These are phyloP conservation scores for Endoconidiophora laricicola DNA, from an alignment of 2,329 filamentous ascomycete genomes.

Conservation along the genomic window DNA sequence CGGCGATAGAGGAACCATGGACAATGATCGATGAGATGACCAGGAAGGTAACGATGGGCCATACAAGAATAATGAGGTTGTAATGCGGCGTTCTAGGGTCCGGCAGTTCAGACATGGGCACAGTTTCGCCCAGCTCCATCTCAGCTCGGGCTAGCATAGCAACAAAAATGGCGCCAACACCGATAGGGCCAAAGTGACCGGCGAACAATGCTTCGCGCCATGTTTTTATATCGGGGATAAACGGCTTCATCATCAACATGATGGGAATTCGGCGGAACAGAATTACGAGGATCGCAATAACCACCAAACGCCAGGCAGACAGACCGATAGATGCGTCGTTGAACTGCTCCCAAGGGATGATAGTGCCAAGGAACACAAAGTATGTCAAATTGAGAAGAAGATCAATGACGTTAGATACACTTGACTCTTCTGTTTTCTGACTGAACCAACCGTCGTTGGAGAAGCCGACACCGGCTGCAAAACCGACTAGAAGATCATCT, in stretches of 20 bases:
- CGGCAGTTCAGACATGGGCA: slow-evolving; percentile 52
- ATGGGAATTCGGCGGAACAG: slow-evolving; percentile 91
- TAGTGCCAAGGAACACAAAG: slow-evolving; percentile 93
- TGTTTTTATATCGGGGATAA: slow-evolving; percentile 94
- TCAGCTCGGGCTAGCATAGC: slow-evolving; percentile 89
- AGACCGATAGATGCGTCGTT: slow-evolving; percentile 60
- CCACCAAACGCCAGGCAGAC: slow-evolving; percentile 76
- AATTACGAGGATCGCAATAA: slow-evolving; percentile 84
- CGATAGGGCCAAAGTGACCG: slow-evolving; percentile 93
- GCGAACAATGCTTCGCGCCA: slow-evolving; percentile 96
- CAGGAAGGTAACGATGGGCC: slow-evolving; percentile 89
- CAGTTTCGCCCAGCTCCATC: slow-evolving; percentile 57
- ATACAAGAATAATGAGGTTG: slow-evolving; percentile 68
- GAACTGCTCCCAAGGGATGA: slow-evolving; percentile 90
- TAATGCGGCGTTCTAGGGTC: slow-evolving; percentile 38
- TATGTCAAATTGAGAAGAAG: slow-evolving; percentile 91
- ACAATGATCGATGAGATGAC: slow-evolving; percentile 90
- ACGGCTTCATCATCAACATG: slow-evolving; percentile 77
- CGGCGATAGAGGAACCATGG: slow-evolving; percentile 93
- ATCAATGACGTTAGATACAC: slow-evolving; percentile 98
- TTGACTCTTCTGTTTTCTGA: slow-evolving; percentile 93
- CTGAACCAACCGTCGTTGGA: slow-evolving; percentile 99
- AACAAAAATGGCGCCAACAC: slow-evolving; percentile 90
- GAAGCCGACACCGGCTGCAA: slow-evolving; percentile 92
- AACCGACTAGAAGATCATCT: slow-evolving; percentile 87